phyloP scores from a whole-genome alignment of 1,139 yeast genomes.

The Magnusiomyces fungicola region DNA sequence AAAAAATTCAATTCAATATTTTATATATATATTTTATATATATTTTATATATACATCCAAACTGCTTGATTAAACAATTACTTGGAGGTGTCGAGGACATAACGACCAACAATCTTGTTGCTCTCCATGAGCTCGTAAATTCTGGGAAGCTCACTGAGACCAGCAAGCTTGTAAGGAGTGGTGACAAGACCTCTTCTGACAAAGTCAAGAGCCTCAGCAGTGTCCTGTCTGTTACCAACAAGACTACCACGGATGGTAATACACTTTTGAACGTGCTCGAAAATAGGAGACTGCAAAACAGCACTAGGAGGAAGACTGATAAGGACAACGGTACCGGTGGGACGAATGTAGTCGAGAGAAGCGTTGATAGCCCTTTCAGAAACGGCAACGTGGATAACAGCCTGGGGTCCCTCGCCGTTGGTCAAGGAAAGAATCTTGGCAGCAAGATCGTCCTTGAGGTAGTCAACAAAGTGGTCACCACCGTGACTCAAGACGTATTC shows the following conservation, averaged over 20 bases:
- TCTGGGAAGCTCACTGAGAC: slow-evolving; percentile 47
- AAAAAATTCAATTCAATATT: too few species aligned
- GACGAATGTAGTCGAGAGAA: slow-evolving; percentile 55
- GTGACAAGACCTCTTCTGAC: slow-evolving; percentile 54
- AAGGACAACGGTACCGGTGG: slow-evolving; percentile 61
- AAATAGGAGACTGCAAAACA: slow-evolving; percentile 44
- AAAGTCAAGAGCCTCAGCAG: slow-evolving; percentile 64
- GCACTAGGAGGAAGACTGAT: slow-evolving; percentile 71
- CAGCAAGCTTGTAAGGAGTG: slow-evolving; percentile 56
- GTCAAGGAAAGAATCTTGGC: slow-evolving; percentile 43
- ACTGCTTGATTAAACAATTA: too few species aligned
- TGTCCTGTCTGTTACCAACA: slow-evolving; percentile 66
- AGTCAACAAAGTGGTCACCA: slow-evolving; percentile 62
- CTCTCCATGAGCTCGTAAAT: slow-evolving; percentile 55
- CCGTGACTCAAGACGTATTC: slow-evolving; percentile 47
- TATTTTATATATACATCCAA: too few species aligned
- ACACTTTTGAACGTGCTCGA: slow-evolving; percentile 47
- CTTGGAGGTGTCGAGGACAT: slow-evolving; percentile 42
- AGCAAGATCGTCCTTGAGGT: slow-evolving; percentile 33
- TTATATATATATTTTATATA: too few species aligned
- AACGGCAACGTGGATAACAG: slow-evolving; percentile 64
- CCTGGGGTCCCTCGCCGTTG: slow-evolving; percentile 55
- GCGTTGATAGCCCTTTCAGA: slow-evolving; percentile 58
- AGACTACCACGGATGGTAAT: slow-evolving; percentile 56
- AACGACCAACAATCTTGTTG: slow-evolving; percentile 61